A percentile compares a stretch with the other conserved stretches of the same genome.
Evolutionary conservation across 2,329 filamentous ascomycete genomes (phyloP).

Genomic region (Fusarium pseudograminearum): DNA sequence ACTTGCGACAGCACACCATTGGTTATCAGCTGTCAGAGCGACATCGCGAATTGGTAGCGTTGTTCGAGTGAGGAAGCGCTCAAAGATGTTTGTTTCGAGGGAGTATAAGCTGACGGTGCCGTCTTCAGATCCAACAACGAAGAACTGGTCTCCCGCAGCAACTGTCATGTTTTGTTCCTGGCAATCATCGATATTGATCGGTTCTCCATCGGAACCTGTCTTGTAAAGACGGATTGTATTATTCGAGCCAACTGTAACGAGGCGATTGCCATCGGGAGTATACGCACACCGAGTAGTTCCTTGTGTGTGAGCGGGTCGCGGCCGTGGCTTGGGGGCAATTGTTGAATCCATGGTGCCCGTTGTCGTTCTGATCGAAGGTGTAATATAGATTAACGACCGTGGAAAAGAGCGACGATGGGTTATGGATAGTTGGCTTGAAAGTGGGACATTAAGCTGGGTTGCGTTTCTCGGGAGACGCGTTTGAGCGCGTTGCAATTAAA

Average conservation of each 20-base stretch:
- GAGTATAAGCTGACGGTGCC: constrained; percentile 96
- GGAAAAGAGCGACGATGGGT: constrained; percentile 15
- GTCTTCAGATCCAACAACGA: constrained; percentile 91
- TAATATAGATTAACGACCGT: constrained; percentile 23
- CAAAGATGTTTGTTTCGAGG: constrained; percentile 78
- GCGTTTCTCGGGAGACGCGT: constrained; percentile 55
- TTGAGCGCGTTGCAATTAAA: constrained; percentile 57
- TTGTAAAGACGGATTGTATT: constrained; percentile 94
- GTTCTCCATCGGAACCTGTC: constrained; percentile 91
- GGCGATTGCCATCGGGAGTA: constrained; percentile 85
- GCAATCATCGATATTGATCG: constrained; percentile 90
- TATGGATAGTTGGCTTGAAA: constrained; percentile 22
- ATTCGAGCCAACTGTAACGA: constrained; percentile 93
- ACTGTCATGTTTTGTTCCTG: constrained; percentile 88
- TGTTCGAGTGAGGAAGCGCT: constrained; percentile 84
- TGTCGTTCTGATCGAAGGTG: not conserved
- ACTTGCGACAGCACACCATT: constrained; percentile 96
- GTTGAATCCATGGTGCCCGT: constrained; percentile 51
- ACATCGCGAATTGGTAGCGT: constrained; percentile 90
- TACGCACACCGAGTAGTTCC: constrained; percentile 90
- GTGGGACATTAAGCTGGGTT: constrained; percentile 3
- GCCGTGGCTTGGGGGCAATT: constrained; percentile 62
- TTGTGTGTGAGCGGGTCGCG: constrained; percentile 81
- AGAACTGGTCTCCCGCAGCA: constrained; percentile 81
- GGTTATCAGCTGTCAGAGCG: constrained; percentile 80